A percentile compares a stretch with the other conserved stretches of the same genome.
Evolutionary conservation across 768 basidiomycete genomes (phyloP).

Genomic region (Mycena crocata): DNA sequence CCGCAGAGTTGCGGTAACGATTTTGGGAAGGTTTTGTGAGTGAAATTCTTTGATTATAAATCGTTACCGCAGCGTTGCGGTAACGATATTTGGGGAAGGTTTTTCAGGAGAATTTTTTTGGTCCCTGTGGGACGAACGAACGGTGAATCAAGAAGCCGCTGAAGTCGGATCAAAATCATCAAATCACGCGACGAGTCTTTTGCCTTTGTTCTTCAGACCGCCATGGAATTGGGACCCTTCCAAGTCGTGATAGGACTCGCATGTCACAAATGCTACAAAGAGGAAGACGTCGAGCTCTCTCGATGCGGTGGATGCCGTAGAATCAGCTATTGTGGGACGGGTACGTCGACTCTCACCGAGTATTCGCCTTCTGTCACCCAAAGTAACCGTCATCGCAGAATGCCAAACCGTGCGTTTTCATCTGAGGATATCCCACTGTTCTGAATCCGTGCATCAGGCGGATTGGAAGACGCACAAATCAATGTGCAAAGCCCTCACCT

Average conservation of each 20-base stretch:
- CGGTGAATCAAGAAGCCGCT: too few species aligned
- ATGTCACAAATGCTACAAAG: background rate
- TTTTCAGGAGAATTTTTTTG: too few species aligned
- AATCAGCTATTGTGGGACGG: background rate
- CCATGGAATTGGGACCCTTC: background rate
- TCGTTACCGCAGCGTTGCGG: too few species aligned
- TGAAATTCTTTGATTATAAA: too few species aligned
- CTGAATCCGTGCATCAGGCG: background rate
- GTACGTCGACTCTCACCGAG: background rate
- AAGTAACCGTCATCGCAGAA: background rate
- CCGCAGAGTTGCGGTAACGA: too few species aligned
- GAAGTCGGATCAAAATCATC: too few species aligned
- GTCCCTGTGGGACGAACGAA: too few species aligned
- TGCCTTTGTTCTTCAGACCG: background rate
- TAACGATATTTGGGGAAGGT: too few species aligned
- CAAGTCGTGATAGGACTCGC: background rate
- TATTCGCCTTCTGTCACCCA: background rate
- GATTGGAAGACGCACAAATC: conserved; percentile 12
- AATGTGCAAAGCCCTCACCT: conserved; percentile 21
- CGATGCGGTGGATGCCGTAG: background rate
- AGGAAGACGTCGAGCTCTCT: background rate
- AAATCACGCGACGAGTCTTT: background rate
- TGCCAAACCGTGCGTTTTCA: background rate
- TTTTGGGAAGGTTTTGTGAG: too few species aligned
- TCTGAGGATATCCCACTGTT: background rate